Percentiles rank a stretch among this genome's conserved stretches.
Evolutionary conservation across 1,139 yeast species (phyloP).

Genomic region (Yamadazyma songkhlaensis): DNA sequence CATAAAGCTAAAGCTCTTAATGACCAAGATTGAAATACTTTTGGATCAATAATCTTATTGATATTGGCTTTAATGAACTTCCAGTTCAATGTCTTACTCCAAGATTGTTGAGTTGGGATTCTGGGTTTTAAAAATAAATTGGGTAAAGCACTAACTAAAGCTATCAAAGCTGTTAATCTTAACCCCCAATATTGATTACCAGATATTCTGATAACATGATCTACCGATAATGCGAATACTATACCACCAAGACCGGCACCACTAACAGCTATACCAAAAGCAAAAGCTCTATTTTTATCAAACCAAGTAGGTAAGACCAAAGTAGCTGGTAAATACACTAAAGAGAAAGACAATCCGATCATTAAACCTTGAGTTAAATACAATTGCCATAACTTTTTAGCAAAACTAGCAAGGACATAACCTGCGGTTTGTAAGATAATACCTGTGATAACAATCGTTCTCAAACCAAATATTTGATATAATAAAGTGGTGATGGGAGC

Average conservation of each 20-base stretch:
- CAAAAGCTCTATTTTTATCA: slow-evolving; percentile 51
- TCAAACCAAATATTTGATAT: slow-evolving; percentile 32
- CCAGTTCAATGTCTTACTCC: slow-evolving; percentile 19
- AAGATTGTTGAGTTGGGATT: slow-evolving; percentile 30
- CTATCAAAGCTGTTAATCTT: slow-evolving; percentile 48
- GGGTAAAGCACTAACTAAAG: slow-evolving; percentile 25
- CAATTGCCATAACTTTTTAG: slow-evolving; percentile 62
- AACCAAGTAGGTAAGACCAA: slow-evolving; percentile 65
- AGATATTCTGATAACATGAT: slow-evolving; percentile 44
- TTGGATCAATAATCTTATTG: slow-evolving; percentile 25
- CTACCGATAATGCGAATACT: slow-evolving; percentile 47
- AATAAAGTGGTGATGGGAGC: slow-evolving; percentile 50
- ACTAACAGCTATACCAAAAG: slow-evolving; percentile 57
- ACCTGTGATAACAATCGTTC: slow-evolving; percentile 45
- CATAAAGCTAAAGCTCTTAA: slow-evolving; percentile 48
- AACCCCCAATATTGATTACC: slow-evolving; percentile 68
- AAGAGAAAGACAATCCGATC: slow-evolving; percentile 58
- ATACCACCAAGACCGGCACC: slow-evolving; percentile 73
- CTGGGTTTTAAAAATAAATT: slow-evolving; percentile 44
- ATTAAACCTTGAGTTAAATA: slow-evolving; percentile 67
- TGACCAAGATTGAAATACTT: slow-evolving; percentile 33
- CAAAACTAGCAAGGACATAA: slow-evolving; percentile 61
- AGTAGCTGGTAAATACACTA: slow-evolving; percentile 60
- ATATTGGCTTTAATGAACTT: slow-evolving; percentile 19
- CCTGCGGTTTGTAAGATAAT: slow-evolving; percentile 52